Evolutionary conservation across 1,284 basidiomycete genomes (phyloP), one percentile per base, ranked within the genome.

Genomic region (Puccinia horiana): DNA sequence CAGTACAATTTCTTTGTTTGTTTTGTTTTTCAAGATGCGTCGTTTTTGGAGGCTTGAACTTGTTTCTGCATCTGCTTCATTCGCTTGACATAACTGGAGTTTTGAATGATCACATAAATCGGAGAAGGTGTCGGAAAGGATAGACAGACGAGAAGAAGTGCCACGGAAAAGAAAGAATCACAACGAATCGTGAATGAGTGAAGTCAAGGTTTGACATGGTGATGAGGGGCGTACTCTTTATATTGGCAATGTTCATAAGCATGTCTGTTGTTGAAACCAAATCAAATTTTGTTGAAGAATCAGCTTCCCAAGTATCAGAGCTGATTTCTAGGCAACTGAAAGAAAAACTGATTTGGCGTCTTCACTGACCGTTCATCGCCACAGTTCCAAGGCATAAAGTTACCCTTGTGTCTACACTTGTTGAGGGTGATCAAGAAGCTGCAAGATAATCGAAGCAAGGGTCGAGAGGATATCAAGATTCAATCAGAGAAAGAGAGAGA

Each of bases 1-100:
- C n/a, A n/a, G n/a, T n/a, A n/a, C n/a, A 47, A 47, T 56, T 5
- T 26, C 20, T 56, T 56, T 26, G 6, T 29, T 61, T 32, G 58
- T 61, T 8, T 56, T n/a, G n/a, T 61, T 16, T 11, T 14, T 69
- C 65, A 73, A 35, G 49, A 58, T 23, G 78, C 49, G 61, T 81
- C 78, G n/a, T 81, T 47, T 73, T 81, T 81, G 0, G 80, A 54
- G 23, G 72, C 80, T 52, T 81, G 72, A 11, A 75, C 44, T 72
- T 81, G 80, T 56, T 81, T 29, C 65, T 81, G 80, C 80, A 81
- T 81, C 40, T 81, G 56, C 47, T 81, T 81, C 80, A 81, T 81
- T 56, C 80, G 70, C 32, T 75, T 72, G 23, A 65, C 49, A 44
- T 81, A 81, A 56, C 80, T 81, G n/a, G n/a, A n/a, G n/a, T n/a